Evolutionary conservation across 371 early-diverging fungal species (phyloP), one percentile per base, ranked within the genome.

Genomic region (Conidiobolus coronatus): DNA sequence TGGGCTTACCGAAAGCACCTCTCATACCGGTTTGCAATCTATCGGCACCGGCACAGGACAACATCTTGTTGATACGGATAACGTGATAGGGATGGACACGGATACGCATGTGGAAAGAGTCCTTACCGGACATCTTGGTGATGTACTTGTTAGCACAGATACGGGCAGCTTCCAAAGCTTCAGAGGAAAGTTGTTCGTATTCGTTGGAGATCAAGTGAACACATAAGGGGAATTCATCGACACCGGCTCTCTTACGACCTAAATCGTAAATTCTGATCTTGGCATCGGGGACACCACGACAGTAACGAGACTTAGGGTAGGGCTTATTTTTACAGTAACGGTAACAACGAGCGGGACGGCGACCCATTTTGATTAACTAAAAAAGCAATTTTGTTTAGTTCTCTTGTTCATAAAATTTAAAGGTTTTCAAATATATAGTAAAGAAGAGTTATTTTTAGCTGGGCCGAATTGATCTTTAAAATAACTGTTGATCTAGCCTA

Each of bases 31-130:
- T 89, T 75, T 99, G 99, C 61, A 99, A 83, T 73, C 99, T 74
- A 86, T 99, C 99, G 61, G 99, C 99, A 74, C 99, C 99, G 62
- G 99, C 99, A 72, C 99, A 99, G 55, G 97, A 97, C 82, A 99
- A 84, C 99, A 99, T 99, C 80, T 99, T 99, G 84, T 99, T 99
- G 85, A 99, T 99, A 66, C 99, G 92, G 58, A 97, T 70, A 48
- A 99, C 98, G 77, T 99, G 98, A 79, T 82, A 95, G 44, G 99
- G 99, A 72, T 99, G 99, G 56, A 98, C 95, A 60, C 95, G 87
- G 49, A 99, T 75, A 62, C 99, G 81, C 84, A 98, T 73, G 77
- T 99, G 99, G 94, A 97, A 99, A 45, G 94, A 87, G 61, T 99
- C 99, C 82, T 99, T 99, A 55, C 99, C 99, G 48, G 94, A 70